phyloP scores from a whole-genome alignment of 2,329 filamentous ascomycete species.

The Sordariomycetes sp. region DNA sequence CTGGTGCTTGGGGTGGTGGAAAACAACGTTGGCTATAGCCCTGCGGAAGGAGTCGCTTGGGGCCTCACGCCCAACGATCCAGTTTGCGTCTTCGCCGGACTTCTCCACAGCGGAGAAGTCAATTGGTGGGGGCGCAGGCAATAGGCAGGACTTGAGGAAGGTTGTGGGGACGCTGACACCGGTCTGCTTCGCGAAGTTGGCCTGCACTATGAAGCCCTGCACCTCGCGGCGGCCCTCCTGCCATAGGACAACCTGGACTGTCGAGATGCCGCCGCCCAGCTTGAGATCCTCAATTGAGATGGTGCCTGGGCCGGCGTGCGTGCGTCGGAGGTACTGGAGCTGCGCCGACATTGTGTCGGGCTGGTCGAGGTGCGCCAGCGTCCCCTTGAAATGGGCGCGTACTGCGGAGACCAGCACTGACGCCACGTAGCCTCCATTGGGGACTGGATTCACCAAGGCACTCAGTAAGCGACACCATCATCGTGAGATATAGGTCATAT shows the following conservation, averaged over 20 bases:
- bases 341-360: conserved; percentile 23
- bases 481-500: not conserved
- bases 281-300: conserved; percentile 26
- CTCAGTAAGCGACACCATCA: not conserved
- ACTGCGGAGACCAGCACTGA: conserved; percentile 23
- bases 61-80: not conserved
- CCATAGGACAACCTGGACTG: conserved; percentile 26
- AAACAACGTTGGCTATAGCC: not conserved
- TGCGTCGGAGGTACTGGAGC: conserved; percentile 26
- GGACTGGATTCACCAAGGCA: conserved; percentile 15
- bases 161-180: conserved; percentile 16
- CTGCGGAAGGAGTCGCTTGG: not conserved
- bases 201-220: conserved; percentile 25
- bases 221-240: conserved; percentile 20
- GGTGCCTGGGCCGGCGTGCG: conserved; percentile 20
- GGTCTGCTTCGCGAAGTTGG: conserved; percentile 15
- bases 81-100: not conserved
- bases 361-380: conserved; percentile 17
- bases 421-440: conserved; percentile 32
- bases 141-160: not conserved
- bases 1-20: not conserved
- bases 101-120: not conserved
- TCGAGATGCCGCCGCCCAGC: conserved; percentile 24
- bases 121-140: not conserved
- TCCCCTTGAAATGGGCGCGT: conserved; percentile 12